Evolutionary conservation across 176 grass and related monocot species (phyloP).

Genomic region (Eragrostis curvula): DNA sequence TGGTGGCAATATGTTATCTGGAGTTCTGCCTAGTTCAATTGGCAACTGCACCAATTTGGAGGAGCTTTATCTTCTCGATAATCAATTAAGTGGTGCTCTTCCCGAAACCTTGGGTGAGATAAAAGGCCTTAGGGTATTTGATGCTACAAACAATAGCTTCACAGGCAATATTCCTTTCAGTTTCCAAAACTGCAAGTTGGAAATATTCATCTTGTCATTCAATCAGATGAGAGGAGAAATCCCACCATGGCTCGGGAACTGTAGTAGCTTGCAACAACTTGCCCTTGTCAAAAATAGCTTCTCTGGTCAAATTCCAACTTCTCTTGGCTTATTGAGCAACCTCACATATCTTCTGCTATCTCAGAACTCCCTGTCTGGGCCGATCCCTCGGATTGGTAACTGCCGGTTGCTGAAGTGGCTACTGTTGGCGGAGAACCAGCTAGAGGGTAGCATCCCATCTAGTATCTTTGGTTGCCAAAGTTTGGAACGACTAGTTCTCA

Average conservation of each 20-base stretch:
- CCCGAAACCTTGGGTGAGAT: conserved; percentile 53
- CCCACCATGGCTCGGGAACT: conserved; percentile 59
- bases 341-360: conserved; percentile 62
- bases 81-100: conserved; percentile 68
- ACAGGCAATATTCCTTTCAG: conserved; percentile 61
- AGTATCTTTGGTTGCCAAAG: no score
- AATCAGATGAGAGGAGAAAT: conserved; percentile 63
- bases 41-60: conserved; percentile 71
- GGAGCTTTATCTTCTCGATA: conserved; percentile 50
- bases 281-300: conserved; percentile 51
- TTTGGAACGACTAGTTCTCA: no score
- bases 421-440: conserved; percentile 61
- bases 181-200: conserved; percentile 61
- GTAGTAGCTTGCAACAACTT: conserved; percentile 51
- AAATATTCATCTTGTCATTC: conserved; percentile 51
- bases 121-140: conserved; percentile 46
- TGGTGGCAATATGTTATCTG: conserved; percentile 49
- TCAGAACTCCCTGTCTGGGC: conserved; percentile 71
- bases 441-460: conserved; percentile 30
- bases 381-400: conserved; percentile 66
- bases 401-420: conserved; percentile 37
- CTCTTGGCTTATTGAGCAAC: conserved; percentile 58
- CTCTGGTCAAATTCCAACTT: conserved; percentile 63
- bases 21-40: conserved; percentile 66
- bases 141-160: conserved; percentile 56